Percentiles rank a stretch among this genome's conserved stretches.
These are phyloP conservation scores for Durotheca rogersii DNA, from an alignment of 495 filamentous ascomycete genomes.

Conservation along the genomic window DNA sequence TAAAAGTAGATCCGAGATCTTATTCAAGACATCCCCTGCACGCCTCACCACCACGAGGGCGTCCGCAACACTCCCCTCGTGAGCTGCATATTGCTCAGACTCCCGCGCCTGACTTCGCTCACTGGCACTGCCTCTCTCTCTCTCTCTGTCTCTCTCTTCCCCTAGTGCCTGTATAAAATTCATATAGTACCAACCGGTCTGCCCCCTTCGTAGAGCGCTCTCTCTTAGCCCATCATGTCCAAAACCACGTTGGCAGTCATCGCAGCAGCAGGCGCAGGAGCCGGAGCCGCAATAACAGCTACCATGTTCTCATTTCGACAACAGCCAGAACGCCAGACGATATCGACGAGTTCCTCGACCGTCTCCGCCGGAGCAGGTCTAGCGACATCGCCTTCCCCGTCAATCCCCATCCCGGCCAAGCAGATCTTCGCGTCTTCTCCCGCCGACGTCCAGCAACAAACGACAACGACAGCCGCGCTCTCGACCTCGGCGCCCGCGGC, in stretches of 20 bases:
- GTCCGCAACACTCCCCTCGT: slow-evolving; percentile 24
- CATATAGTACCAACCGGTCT: too few relatives aligned
- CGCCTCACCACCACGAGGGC: slow-evolving; percentile 35
- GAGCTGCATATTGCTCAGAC: slow-evolving; percentile 35
- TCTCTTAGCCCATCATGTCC: slow-evolving; percentile 60
- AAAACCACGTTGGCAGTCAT: slow-evolving; percentile 85
- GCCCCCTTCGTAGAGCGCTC: too few relatives aligned
- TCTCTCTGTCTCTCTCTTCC: not conserved
- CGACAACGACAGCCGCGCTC: not conserved
- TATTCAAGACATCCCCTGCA: slow-evolving; percentile 31
- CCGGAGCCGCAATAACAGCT: slow-evolving; percentile 77
- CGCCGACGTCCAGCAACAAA: slow-evolving; percentile 36
- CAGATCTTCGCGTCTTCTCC: slow-evolving; percentile 39
- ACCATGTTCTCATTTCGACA: slow-evolving; percentile 69
- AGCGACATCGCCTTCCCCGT: slow-evolving; percentile 41
- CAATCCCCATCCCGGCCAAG: slow-evolving; percentile 49
- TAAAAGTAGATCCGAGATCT: slow-evolving; percentile 17
- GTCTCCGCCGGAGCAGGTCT: slow-evolving; percentile 28
- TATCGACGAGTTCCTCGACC: slow-evolving; percentile 47
- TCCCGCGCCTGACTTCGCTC: slow-evolving; percentile 28
- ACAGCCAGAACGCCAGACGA: slow-evolving; percentile 47
- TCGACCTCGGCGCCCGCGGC: slow-evolving; percentile 39
- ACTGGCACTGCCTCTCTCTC: slow-evolving; percentile 3
- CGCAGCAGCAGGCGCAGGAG: slow-evolving; percentile 83
- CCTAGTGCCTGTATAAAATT: slow-evolving; percentile 27